Conservation (phyloP, 805 yeast species). For the Isabelozyma heimii region DNA sequence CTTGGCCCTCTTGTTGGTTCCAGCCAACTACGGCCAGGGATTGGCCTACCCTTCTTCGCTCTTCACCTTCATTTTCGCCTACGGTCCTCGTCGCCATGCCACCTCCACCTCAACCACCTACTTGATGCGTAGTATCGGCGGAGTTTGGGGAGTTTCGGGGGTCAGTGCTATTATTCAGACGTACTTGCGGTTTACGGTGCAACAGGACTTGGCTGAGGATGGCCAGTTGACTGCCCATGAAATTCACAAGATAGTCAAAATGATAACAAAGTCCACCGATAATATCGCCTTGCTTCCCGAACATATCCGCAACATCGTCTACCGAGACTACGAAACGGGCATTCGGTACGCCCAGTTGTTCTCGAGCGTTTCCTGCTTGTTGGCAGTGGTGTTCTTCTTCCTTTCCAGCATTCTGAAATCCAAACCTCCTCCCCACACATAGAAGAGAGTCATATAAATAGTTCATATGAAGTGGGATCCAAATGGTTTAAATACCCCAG, state of each 20-base stretch:
- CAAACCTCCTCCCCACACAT: slow-evolving; percentile 2
- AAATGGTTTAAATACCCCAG: no score
- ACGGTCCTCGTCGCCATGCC: slow-evolving; percentile 29
- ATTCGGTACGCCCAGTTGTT: slow-evolving; percentile 22
- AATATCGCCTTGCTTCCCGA: slow-evolving; percentile 11
- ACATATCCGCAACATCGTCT: slow-evolving; percentile 14
- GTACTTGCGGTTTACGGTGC: slow-evolving; percentile 9
- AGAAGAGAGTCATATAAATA: no score
- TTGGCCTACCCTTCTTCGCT: slow-evolving; percentile 34
- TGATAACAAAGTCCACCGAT: slow-evolving; percentile 19
- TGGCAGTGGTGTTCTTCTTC: slow-evolving; percentile 12
- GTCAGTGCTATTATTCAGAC: slow-evolving; percentile 18
- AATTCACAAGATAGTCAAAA: slow-evolving; percentile 13
- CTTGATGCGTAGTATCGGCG: slow-evolving; percentile 37
- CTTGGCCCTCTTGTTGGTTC: slow-evolving; percentile 23
- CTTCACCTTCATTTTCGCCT: slow-evolving; percentile 34
- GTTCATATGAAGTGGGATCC: no score
- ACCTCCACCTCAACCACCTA: slow-evolving; percentile 38
- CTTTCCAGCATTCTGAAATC: slow-evolving; percentile 8
- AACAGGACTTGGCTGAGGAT: slow-evolving; percentile 9
- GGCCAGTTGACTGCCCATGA: slow-evolving; percentile 7
- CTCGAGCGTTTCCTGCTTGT: slow-evolving; percentile 12
- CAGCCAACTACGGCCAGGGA: slow-evolving; percentile 40
- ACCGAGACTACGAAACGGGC: slow-evolving; percentile 21
- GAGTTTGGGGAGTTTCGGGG: slow-evolving; percentile 39